Evolutionary conservation across 805 yeast species (phyloP).

Genomic region (Debaryomyces tyrocola): DNA sequence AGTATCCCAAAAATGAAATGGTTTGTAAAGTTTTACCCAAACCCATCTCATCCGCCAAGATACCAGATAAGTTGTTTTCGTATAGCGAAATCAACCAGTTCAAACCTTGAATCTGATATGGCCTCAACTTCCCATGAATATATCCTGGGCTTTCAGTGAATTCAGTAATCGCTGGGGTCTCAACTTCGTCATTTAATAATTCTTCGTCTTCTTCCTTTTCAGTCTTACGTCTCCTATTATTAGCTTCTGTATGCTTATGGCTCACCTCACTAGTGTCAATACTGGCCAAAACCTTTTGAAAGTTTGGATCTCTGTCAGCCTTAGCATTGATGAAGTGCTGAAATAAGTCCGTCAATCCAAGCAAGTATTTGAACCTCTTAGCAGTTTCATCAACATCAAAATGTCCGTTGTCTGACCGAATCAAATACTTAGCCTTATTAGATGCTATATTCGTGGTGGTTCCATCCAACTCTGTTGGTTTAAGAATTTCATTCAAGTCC

Average conservation of each 20-base stretch:
- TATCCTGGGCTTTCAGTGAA: conserved; percentile 53
- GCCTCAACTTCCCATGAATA: conserved; percentile 60
- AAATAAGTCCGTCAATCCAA: conserved; percentile 66
- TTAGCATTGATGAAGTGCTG: conserved; percentile 66
- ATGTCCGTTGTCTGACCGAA: conserved; percentile 30
- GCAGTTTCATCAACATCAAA: conserved; percentile 62
- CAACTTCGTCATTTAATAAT: conserved; percentile 57
- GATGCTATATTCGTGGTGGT: conserved; percentile 2
- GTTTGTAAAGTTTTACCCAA: conserved; percentile 81
- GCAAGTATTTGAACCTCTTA: conserved; percentile 63
- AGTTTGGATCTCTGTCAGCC: conserved; percentile 60
- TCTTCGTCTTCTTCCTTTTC: conserved; percentile 81
- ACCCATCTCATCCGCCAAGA: conserved; percentile 86
- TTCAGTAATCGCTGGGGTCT: conserved; percentile 38
- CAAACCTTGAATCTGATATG: conserved; percentile 77
- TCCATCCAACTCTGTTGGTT: conserved; percentile 1
- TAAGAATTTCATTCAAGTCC: conserved; percentile 4
- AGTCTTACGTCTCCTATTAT: conserved; percentile 62
- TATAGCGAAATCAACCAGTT: conserved; percentile 74
- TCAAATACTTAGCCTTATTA: conserved; percentile 27
- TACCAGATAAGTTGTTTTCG: conserved; percentile 70
- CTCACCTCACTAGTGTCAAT: conserved; percentile 22
- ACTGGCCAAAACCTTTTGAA: conserved; percentile 51
- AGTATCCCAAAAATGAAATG: conserved; percentile 70
- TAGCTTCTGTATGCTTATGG: conserved; percentile 8